A percentile compares a stretch with the other conserved stretches of the same genome.
These are phyloP conservation scores for Auxenochlorella pyrenoidosa DNA, from an alignment of 139 green algal genomes.

Conservation along the genomic window DNA sequence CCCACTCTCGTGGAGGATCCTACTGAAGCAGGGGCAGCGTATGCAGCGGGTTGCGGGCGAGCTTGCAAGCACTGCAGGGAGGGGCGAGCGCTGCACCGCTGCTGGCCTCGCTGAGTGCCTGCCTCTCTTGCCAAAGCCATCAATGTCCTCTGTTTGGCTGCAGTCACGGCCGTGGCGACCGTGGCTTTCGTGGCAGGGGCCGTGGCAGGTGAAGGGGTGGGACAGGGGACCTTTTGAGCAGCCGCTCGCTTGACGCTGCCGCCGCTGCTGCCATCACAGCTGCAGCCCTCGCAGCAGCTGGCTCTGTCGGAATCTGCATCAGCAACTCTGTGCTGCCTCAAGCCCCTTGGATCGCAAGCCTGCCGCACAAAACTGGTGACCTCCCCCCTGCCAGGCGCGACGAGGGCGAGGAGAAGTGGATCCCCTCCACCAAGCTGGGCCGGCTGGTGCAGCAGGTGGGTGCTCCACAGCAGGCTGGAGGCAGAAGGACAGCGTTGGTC, in stretches of 20 bases:
- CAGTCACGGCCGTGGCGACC: neutral
- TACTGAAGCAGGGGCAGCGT: neutral
- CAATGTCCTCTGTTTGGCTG: neutral
- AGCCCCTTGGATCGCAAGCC: constrained; percentile 29
- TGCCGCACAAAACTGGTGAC: too few species aligned
- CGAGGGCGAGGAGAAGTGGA: constrained; percentile 95
- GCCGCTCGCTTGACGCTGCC: neutral
- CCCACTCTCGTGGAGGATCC: neutral
- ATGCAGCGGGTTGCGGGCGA: neutral
- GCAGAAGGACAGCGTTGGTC: too few species aligned
- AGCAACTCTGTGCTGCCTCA: neutral
- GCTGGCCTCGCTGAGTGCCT: neutral
- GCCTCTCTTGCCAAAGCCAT: neutral
- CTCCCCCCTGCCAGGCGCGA: constrained; percentile 77
- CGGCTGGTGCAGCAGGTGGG: constrained; percentile 94
- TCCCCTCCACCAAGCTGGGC: constrained; percentile 98
- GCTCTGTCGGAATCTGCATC: neutral
- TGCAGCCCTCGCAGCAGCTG: too few species aligned
- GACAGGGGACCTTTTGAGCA: neutral
- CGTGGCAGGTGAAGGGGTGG: constrained; percentile 40
- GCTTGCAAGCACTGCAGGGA: neutral
- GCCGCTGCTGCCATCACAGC: neutral
- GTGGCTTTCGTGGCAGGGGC: constrained; percentile 48
- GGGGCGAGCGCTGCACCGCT: neutral
- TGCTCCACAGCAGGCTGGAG: neutral